phyloP scores from a whole-genome alignment of 176 grass and related monocot species.

The Cenchrus americanus region DNA sequence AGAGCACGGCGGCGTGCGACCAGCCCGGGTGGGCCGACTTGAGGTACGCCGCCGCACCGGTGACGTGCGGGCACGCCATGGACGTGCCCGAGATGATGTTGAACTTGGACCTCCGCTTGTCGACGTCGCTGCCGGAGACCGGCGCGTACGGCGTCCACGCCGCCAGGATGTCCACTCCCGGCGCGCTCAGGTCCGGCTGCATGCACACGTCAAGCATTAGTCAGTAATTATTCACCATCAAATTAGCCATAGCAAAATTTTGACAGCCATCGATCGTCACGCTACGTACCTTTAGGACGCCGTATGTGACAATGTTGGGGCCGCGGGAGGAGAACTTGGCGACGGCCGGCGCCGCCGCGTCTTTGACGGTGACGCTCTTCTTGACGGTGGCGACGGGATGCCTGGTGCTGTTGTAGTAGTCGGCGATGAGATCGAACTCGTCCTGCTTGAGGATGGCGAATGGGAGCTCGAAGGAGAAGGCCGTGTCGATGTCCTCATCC shows the following conservation, averaged over 20 bases:
- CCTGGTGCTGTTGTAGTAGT: constrained; percentile 28
- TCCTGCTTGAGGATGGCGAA: rapidly evolving
- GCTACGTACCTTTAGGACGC: constrained; percentile 24
- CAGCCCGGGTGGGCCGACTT: constrained; percentile 36
- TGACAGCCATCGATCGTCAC: neutral
- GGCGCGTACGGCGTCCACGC: neutral
- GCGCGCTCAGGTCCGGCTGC: constrained; percentile 21
- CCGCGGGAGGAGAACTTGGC: constrained; percentile 22
- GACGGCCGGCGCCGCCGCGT: neutral
- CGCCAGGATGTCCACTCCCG: constrained; percentile 37
- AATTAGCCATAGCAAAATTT: no score
- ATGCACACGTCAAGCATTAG: no score
- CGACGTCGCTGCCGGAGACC: neutral
- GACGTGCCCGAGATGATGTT: constrained; percentile 53
- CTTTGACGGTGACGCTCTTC: neutral
- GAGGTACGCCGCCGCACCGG: constrained; percentile 28
- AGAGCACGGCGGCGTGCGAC: constrained; percentile 32
- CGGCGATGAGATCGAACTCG: neutral
- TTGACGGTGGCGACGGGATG: neutral
- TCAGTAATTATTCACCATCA: no score
- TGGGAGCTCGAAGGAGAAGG: neutral
- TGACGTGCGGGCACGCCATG: constrained; percentile 54
- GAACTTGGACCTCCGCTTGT: neutral
- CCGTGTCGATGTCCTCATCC: neutral
- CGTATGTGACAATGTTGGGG: neutral